Conservation (phyloP, 371 early-diverging fungal species). For the Lichtheimia ornata region DNA sequence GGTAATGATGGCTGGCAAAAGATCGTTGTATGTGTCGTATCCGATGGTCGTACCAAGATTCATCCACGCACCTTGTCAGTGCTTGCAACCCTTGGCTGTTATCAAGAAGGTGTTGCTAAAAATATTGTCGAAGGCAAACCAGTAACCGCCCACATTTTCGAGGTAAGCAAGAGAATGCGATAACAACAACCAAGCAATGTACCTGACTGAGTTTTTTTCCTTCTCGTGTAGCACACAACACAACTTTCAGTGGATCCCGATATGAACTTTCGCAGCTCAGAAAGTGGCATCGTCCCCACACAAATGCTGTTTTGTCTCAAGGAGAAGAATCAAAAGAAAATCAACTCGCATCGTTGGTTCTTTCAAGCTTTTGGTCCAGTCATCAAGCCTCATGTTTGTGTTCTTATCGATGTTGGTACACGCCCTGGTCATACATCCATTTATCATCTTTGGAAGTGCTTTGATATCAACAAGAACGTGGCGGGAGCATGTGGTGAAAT, state of each 20-base stretch:
- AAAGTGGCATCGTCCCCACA: slow-evolving; percentile 80
- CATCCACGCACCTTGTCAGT: slow-evolving; percentile 69
- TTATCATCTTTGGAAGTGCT: slow-evolving; percentile 93
- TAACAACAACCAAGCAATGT: background rate
- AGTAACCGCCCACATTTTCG: slow-evolving; percentile 80
- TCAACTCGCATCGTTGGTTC: slow-evolving; percentile 98
- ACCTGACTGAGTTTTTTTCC: background rate
- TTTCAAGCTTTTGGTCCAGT: slow-evolving; percentile 92
- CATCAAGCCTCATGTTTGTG: slow-evolving; percentile 86
- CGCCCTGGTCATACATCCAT: slow-evolving; percentile 85
- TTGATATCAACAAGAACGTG: slow-evolving; percentile 81
- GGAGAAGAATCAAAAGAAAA: slow-evolving; percentile 89
- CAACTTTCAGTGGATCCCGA: slow-evolving; percentile 79
- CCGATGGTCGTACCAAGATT: slow-evolving; percentile 68
- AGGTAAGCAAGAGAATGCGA: slow-evolving; percentile 17
- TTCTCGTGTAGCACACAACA: slow-evolving; percentile 72
- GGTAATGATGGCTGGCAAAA: slow-evolving; percentile 92
- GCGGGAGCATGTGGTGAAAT: slow-evolving; percentile 98
- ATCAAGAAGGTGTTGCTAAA: slow-evolving; percentile 80
- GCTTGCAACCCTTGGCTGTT: slow-evolving; percentile 78
- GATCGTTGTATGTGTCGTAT: slow-evolving; percentile 89
- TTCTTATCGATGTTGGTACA: slow-evolving; percentile 94
- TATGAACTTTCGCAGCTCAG: slow-evolving; percentile 73
- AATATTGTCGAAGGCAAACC: slow-evolving; percentile 67
- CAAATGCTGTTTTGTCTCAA: slow-evolving; percentile 94